Conservation (phyloP, 345 rosid genomes). For the Gossypium bickii region DNA sequence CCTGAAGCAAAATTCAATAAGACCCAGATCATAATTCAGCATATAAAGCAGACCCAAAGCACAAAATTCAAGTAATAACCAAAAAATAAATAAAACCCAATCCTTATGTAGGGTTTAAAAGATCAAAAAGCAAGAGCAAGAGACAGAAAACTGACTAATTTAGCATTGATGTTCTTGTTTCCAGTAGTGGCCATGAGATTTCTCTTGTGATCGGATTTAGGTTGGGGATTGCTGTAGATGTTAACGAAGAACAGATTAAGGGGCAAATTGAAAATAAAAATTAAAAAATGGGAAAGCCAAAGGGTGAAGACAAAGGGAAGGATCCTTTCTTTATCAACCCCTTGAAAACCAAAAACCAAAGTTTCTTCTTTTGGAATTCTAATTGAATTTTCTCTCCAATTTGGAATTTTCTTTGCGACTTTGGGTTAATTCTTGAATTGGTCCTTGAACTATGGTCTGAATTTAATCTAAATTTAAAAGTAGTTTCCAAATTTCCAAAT, state of each 20-base stretch:
- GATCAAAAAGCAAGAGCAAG: neutral
- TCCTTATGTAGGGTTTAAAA: neutral
- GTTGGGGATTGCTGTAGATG: neutral
- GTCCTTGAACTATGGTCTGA: neutral
- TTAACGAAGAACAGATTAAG: neutral
- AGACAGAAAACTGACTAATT: slow-evolving; percentile 51
- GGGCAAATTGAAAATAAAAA: neutral
- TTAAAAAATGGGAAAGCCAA: neutral
- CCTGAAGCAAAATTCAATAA: neutral
- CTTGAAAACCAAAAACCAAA: neutral
- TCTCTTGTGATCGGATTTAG: neutral
- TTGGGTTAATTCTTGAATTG: neutral
- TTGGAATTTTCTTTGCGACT: neutral
- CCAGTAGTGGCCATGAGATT: slow-evolving; percentile 72
- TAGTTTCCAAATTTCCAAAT: too few species aligned
- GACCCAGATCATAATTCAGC: slow-evolving; percentile 6
- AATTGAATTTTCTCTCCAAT: too few species aligned
- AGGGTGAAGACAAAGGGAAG: slow-evolving; percentile 23
- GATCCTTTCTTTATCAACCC: slow-evolving; percentile 24
- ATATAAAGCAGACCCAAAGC: neutral
- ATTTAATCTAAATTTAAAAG: too few species aligned
- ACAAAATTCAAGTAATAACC: neutral
- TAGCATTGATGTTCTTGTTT: slow-evolving; percentile 94
- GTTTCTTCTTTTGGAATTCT: neutral
- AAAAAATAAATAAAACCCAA: neutral